Base-by-base conservation (phyloP, 768 basidiomycete genomes). In the Leccinum ochraceum region DNA sequence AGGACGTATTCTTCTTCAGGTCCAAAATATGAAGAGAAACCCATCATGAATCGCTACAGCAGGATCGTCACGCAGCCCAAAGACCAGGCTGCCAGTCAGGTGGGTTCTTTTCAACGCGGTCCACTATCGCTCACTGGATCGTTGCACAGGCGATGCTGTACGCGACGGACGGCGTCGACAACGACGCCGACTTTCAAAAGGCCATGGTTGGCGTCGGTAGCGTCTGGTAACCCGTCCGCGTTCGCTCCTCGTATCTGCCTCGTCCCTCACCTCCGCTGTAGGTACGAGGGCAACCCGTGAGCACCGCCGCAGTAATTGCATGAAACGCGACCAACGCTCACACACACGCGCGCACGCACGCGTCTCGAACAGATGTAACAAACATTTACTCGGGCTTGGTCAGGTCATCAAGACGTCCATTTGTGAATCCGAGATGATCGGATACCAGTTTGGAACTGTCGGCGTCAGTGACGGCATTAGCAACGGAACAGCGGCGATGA, bases 211-310 rank as follows among this genome's bases (percentile, higher is more conserved):
- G 97, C 54, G 87, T 99, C 28, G 97, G 88, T 10, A 96, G 94
- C 66, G 90, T 99, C 37, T 99, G 97, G 97, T 95, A 71, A 73
- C 88, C 78, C 48, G 20, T 52, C 28, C 63, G n/a, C 16, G 46
- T 53, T 24, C 32, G 42, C 54, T 64, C 6, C 39, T 57, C 20
- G 39, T 55, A 39, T 49, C 37, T 20, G 32, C 13, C 58, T 34
- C 39, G n/a, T 60, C 26, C 60, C 68, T 63, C 59, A 69, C 63
- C 60, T 57, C 24, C 58, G 60, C 22, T 50, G 13, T 62, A 98
- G 95, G 95, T 98, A 98, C 70, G 96, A 99, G 74, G 96, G 96
- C 46, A 98, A 97, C 75, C 97, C 97, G 92, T 98, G 75, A 80
- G 93, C 79, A 39, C 28, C 16, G 10, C 30, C 14, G 4, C 26